Evolutionary conservation across 257 asterid genomes (phyloP).

Genomic region (Henckelia pumila): DNA sequence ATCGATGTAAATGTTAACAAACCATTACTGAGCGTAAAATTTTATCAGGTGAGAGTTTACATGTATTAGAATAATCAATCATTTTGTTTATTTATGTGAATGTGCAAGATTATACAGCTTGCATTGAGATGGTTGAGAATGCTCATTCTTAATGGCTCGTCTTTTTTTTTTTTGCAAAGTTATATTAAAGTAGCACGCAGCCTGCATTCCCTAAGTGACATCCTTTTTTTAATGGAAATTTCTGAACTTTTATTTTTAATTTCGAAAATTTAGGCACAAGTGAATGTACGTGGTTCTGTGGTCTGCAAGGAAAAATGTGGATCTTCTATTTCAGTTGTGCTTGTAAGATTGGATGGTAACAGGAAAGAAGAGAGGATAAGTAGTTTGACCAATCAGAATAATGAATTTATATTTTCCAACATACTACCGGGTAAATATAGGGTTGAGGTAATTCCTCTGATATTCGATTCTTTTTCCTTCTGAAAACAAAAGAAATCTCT

Average conservation of each 20-base stretch:
- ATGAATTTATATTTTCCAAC: slow-evolving; percentile 63
- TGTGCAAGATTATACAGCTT: background rate
- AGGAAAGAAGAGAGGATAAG: slow-evolving; percentile 46
- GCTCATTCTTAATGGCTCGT: slow-evolving; percentile 10
- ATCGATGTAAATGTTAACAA: slow-evolving; percentile 61
- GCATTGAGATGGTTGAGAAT: slow-evolving; percentile 2
- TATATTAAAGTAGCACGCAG: background rate
- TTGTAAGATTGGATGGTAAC: slow-evolving; percentile 60
- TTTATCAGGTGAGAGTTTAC: slow-evolving; percentile 66
- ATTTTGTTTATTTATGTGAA: slow-evolving; percentile 11
- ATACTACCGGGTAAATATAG: slow-evolving; percentile 91
- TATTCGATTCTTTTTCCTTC: slow-evolving; percentile 25
- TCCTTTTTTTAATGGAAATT: background rate
- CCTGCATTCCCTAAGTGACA: slow-evolving; percentile 11
- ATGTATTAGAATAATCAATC: slow-evolving; percentile 5
- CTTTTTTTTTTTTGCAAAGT: background rate
- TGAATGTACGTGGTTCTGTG: slow-evolving; percentile 72
- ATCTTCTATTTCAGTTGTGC: slow-evolving; percentile 65
- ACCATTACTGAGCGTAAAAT: slow-evolving; percentile 60
- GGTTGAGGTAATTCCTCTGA: slow-evolving; percentile 68
- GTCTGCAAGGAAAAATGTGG: slow-evolving; percentile 83
- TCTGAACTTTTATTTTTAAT: slow-evolving; percentile 8
- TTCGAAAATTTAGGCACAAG: slow-evolving; percentile 70
- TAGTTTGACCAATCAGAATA: slow-evolving; percentile 57
- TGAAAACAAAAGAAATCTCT: slow-evolving; percentile 9